Conservation (phyloP, 73 alveolate species). For the Tetrahymena elliotti region DNA sequence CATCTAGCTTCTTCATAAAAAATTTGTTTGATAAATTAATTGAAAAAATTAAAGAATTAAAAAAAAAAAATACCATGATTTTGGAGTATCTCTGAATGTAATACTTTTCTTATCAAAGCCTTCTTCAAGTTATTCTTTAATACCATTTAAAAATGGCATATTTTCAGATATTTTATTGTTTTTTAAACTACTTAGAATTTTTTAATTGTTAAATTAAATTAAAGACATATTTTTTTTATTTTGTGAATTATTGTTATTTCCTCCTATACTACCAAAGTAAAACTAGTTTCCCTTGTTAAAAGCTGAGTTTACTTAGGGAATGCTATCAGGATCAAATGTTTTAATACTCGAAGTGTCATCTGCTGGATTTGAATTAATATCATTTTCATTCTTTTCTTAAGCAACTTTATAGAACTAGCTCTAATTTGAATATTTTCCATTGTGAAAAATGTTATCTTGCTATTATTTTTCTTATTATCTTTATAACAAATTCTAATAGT, state of each 20-base stretch:
- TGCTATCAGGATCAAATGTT: neutral
- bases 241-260: neutral
- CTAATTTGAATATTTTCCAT: neutral
- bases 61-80: neutral
- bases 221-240: neutral
- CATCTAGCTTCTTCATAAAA: too few species aligned
- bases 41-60: too few species aligned
- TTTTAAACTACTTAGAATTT: neutral
- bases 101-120: neutral
- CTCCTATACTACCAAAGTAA: neutral
- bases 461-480: neutral
- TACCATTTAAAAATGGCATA: neutral
- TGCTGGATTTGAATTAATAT: neutral
- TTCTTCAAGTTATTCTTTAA: neutral
- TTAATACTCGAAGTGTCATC: neutral
- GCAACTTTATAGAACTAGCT: neutral
- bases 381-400: neutral
- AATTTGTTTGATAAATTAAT: too few species aligned
- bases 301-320: neutral
- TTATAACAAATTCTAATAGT: neutral
- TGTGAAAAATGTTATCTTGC: neutral
- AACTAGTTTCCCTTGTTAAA: neutral
- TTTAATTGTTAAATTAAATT: neutral
- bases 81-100: neutral
- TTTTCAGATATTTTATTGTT: neutral